Percentiles rank a stretch among this genome's conserved stretches.
Evolutionary conservation across 2,329 filamentous ascomycete species (phyloP).

Genomic region (Chaetomium globosum): DNA sequence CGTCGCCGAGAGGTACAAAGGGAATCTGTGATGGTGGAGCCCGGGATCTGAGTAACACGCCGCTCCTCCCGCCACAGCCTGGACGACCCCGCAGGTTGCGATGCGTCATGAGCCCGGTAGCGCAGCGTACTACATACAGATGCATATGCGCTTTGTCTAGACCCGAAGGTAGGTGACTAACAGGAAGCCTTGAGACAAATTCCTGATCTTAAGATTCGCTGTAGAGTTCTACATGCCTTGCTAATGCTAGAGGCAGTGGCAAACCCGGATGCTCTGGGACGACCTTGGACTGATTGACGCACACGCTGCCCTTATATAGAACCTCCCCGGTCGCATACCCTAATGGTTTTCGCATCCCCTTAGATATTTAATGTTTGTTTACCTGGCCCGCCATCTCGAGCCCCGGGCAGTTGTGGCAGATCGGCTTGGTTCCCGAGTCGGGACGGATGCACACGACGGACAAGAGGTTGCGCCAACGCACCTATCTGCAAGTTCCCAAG

Average conservation of each 20-base stretch:
- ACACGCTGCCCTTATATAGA: not conserved
- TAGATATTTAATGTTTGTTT: not conserved
- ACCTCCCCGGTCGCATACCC: not conserved
- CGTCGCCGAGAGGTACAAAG: slow-evolving; percentile 33
- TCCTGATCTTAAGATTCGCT: not conserved
- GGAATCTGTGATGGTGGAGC: slow-evolving; percentile 39
- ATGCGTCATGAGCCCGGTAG: not conserved
- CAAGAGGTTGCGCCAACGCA: not conserved
- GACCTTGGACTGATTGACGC: too few species aligned
- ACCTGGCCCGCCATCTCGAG: not conserved
- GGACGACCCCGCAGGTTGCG: not conserved
- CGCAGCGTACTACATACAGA: not conserved
- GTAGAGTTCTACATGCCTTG: not conserved
- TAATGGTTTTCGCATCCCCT: not conserved
- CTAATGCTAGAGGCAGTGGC: not conserved
- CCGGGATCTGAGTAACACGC: not conserved
- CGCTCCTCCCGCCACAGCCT: not conserved
- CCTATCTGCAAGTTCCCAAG: not conserved
- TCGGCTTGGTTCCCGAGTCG: not conserved
- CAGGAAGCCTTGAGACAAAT: not conserved
- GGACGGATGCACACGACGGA: not conserved
- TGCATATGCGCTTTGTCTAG: not conserved
- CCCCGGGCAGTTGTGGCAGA: too few species aligned
- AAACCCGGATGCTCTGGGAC: not conserved
- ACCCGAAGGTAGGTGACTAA: not conserved